These are phyloP conservation scores for Arctium lappa DNA, from an alignment of 129 eudicot genomes.

Conservation along the genomic window DNA sequence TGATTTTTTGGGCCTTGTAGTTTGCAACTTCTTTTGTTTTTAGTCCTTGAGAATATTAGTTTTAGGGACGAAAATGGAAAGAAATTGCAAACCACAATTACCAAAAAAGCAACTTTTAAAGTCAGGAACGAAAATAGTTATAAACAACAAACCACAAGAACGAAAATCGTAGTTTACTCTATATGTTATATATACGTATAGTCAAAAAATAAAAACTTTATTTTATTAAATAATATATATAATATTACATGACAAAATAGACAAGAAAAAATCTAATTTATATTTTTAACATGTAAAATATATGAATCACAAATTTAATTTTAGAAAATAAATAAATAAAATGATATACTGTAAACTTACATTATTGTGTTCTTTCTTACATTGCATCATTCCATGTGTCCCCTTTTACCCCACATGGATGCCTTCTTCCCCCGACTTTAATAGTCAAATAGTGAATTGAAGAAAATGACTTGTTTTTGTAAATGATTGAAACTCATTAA, in stretches of 20 bases:
- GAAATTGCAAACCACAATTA: too few relatives aligned
- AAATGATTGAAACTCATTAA: neutral
- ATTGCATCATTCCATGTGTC: conserved; percentile 14
- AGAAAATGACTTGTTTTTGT: neutral
- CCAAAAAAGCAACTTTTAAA: too few relatives aligned
- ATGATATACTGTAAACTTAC: neutral
- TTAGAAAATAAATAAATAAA: neutral
- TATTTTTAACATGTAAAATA: neutral
- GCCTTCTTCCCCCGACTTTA: conserved; percentile 14
- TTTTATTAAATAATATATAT: too few relatives aligned
- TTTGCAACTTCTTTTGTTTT: too few relatives aligned
- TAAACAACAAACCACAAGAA: too few relatives aligned
- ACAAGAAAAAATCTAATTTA: neutral
- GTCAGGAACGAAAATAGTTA: too few relatives aligned
- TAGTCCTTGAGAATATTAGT: too few relatives aligned
- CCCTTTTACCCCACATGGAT: conserved; percentile 20
- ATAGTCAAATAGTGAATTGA: neutral
- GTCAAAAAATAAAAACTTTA: too few relatives aligned
- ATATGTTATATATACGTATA: too few relatives aligned
- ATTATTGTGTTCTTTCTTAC: conserved; percentile 16
- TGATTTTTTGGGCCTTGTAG: too few relatives aligned
- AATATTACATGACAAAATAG: neutral
- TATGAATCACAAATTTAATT: neutral
- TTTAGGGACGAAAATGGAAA: too few relatives aligned
- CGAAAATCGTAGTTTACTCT: too few relatives aligned